These are phyloP conservation scores for Capsaspora owczarzaki DNA, from an alignment of 78 protist species.

Conservation along the genomic window DNA sequence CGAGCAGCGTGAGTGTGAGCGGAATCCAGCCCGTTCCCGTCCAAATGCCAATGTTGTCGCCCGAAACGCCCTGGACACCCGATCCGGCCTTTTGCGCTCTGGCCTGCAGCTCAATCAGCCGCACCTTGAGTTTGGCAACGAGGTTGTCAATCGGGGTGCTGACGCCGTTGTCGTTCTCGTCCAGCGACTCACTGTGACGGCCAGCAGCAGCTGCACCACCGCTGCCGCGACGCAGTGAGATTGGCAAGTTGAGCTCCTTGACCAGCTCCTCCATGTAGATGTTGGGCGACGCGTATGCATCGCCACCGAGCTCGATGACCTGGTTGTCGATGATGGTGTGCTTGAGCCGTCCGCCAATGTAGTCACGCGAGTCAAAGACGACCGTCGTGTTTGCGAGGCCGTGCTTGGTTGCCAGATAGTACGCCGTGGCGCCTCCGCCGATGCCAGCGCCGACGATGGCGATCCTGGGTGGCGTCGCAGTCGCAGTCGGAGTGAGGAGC, in stretches of 20 bases:
- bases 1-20: background rate
- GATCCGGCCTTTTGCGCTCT: too few species aligned
- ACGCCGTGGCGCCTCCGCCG: background rate
- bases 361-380: slow-evolving; percentile 1
- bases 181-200: too few species aligned
- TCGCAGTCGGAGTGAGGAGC: background rate
- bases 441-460: slow-evolving; percentile 3
- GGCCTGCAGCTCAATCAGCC: too few species aligned
- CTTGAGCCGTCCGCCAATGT: slow-evolving; percentile 3
- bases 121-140: too few species aligned
- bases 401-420: background rate
- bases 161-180: too few species aligned
- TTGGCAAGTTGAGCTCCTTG: too few species aligned
- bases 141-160: too few species aligned
- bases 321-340: background rate
- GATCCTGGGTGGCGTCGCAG: background rate
- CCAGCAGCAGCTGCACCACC: too few species aligned
- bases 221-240: too few species aligned
- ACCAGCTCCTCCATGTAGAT: too few species aligned
- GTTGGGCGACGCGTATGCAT: too few species aligned
- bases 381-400: background rate
- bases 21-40: background rate
- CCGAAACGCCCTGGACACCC: too few species aligned
- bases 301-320: background rate
- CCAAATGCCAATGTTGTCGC: background rate